These are phyloP conservation scores for Auricularia cornea DNA, from an alignment of 768 basidiomycete genomes.

Conservation along the genomic window DNA sequence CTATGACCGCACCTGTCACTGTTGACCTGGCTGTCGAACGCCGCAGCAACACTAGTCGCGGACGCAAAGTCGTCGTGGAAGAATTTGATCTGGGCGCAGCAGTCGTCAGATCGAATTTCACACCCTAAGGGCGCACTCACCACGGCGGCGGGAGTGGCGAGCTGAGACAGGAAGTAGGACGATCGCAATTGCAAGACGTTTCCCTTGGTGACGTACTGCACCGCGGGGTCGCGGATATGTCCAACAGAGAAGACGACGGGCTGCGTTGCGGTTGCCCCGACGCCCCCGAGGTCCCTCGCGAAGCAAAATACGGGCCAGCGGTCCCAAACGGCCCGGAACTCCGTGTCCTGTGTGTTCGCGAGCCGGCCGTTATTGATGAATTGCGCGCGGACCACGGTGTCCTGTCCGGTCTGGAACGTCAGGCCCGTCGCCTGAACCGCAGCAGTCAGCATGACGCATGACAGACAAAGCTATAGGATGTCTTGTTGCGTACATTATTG, in stretches of 20 bases:
- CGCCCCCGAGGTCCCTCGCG: slow-evolving; percentile 11
- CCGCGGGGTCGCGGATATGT: slow-evolving; percentile 29
- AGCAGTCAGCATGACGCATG: too few relatives aligned
- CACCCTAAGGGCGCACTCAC: too few relatives aligned
- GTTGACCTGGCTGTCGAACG: slow-evolving; percentile 25
- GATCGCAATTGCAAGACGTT: slow-evolving; percentile 24
- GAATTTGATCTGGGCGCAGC: slow-evolving; percentile 19
- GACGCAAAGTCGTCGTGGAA: slow-evolving; percentile 25
- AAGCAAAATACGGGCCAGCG: slow-evolving; percentile 13
- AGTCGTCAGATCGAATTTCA: too few relatives aligned
- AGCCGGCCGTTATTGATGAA: slow-evolving; percentile 12
- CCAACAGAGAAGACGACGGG: slow-evolving; percentile 26
- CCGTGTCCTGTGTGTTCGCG: slow-evolving; percentile 11
- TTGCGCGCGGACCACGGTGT: slow-evolving; percentile 8
- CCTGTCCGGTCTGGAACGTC: slow-evolving; percentile 14
- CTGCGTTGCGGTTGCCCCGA: slow-evolving; percentile 12
- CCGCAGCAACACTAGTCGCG: slow-evolving; percentile 22
- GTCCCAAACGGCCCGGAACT: slow-evolving; percentile 12
- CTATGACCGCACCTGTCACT: slow-evolving; percentile 14
- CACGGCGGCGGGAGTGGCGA: slow-evolving; percentile 15
- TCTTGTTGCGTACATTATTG: slow-evolving; percentile 30
- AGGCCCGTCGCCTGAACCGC: not conserved
- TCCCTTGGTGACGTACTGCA: slow-evolving; percentile 27
- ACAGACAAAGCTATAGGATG: too few relatives aligned
- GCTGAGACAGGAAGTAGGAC: slow-evolving; percentile 24